phyloP scores from a whole-genome alignment of 306 rosid species.

The Pterocarpus santalinus region DNA sequence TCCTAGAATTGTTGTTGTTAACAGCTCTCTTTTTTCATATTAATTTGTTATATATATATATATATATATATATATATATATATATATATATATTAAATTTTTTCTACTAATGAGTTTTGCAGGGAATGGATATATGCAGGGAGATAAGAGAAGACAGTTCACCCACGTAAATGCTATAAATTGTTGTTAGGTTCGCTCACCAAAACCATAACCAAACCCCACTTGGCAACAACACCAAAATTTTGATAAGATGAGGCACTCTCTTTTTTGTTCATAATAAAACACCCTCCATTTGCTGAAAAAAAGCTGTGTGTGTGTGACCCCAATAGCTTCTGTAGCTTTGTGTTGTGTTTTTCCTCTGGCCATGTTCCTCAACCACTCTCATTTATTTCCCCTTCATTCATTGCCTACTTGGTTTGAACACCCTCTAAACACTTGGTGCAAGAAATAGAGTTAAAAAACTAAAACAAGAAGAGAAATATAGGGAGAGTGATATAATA shows the following conservation, averaged over 20 bases:
- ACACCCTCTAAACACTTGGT: slow-evolving; percentile 44
- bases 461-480: no score
- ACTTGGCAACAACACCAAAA: slow-evolving; percentile 52
- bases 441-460: neutral
- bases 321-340: neutral
- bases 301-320: slow-evolving; percentile 29
- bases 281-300: slow-evolving; percentile 1
- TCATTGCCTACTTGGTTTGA: slow-evolving; percentile 57
- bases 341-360: neutral
- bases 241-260: slow-evolving; percentile 14
- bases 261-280: slow-evolving; percentile 18
- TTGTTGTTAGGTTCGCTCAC: slow-evolving; percentile 73
- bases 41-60: no score
- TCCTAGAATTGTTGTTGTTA: slow-evolving; percentile 49
- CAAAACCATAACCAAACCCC: slow-evolving; percentile 66
- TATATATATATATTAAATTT: no score
- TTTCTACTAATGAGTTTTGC: neutral
- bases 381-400: slow-evolving; percentile 74
- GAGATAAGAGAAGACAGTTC: slow-evolving; percentile 41
- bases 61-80: no score
- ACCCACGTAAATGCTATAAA: slow-evolving; percentile 54
- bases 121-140: neutral
- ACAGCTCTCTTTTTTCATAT: neutral
- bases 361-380: slow-evolving; percentile 82
- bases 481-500: neutral